Base-by-base conservation (phyloP, 2,329 filamentous ascomycete genomes). In the Colletotrichum sidae region DNA sequence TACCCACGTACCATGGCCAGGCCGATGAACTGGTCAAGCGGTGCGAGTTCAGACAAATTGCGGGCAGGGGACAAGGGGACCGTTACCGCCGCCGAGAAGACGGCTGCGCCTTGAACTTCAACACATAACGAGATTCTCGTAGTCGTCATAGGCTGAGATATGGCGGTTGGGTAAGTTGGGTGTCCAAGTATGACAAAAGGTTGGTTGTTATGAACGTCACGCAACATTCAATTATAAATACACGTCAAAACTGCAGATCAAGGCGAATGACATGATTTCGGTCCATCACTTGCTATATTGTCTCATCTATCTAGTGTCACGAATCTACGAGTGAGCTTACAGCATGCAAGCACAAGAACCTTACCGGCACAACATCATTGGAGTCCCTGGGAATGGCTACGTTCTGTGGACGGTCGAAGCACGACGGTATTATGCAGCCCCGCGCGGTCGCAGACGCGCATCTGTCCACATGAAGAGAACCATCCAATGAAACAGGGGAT, bases 211-310 rank as follows among this genome's bases (percentile, higher is more conserved):
- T 1, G 25, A 25, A 5, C 25, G 3, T 25, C 25, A 5, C 25
- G 25, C 42, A 12, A 1, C 13, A 13, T 15, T n/a, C 1, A 15
- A 15, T 44, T 7, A 6, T 11, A 15, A 15, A 13, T 15, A 8
- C 42, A 44, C 10, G 45, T 42, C 1, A 42, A 42, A n/a, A 42
- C 39, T 10, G 13, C 13, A 37, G 10, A n/a, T 12, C 11, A 15
- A 25, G 13, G 8, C 15, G 50, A 44, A 15, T 39, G 42, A 49
- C 63, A 63, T 15, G 45, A 53, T 0, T 57, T 63, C 50, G 7
- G 41, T 63, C 39, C 17, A 63, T 66, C 42, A 57, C 62, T 57
- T 66, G 59, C 59, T 66, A 65, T 51, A 56, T 65, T 39, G 39
- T 65, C 45, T 61, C 47, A 25, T 63, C 63, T 66, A 66, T 41